These are phyloP conservation scores for Knoxdaviesia proteae DNA, from an alignment of 2,329 filamentous ascomycete species.

Conservation along the genomic window DNA sequence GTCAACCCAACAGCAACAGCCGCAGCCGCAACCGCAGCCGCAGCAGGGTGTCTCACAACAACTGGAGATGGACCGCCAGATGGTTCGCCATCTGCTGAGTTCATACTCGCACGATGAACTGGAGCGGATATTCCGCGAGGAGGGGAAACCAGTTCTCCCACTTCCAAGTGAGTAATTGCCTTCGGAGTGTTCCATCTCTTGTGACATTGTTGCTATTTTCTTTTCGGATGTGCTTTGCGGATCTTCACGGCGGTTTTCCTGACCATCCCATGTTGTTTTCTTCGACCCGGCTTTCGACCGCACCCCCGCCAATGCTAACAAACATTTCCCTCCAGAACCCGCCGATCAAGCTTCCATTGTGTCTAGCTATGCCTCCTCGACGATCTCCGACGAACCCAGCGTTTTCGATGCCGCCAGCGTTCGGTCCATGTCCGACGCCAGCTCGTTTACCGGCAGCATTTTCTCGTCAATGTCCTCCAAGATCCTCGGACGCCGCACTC, in stretches of 20 bases:
- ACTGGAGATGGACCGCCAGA: conserved; percentile 6
- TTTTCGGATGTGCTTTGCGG: too few species aligned
- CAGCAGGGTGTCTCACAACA: background rate
- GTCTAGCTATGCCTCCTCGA: conserved; percentile 13
- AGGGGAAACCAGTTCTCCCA: background rate
- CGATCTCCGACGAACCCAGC: conserved; percentile 15
- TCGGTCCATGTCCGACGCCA: conserved; percentile 17
- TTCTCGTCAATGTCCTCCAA: conserved; percentile 19
- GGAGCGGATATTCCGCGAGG: conserved; percentile 7
- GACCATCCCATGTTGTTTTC: background rate
- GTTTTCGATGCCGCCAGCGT: conserved; percentile 16
- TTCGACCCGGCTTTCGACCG: background rate
- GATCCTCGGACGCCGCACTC: conserved; percentile 10
- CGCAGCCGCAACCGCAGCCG: background rate
- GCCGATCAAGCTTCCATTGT: conserved; percentile 15
- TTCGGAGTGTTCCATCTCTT: too few species aligned
- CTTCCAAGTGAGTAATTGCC: too few species aligned
- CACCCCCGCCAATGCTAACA: background rate
- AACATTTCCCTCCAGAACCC: conserved; percentile 4
- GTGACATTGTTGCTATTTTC: too few species aligned
- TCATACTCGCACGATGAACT: conserved; percentile 7
- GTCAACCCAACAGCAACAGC: background rate
- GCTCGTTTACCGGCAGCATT: conserved; percentile 17
- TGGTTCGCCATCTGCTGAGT: conserved; percentile 8
- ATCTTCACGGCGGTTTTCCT: too few species aligned